phyloP scores from a whole-genome alignment of 106 monocot species.

The Cymbidium sinense region DNA sequence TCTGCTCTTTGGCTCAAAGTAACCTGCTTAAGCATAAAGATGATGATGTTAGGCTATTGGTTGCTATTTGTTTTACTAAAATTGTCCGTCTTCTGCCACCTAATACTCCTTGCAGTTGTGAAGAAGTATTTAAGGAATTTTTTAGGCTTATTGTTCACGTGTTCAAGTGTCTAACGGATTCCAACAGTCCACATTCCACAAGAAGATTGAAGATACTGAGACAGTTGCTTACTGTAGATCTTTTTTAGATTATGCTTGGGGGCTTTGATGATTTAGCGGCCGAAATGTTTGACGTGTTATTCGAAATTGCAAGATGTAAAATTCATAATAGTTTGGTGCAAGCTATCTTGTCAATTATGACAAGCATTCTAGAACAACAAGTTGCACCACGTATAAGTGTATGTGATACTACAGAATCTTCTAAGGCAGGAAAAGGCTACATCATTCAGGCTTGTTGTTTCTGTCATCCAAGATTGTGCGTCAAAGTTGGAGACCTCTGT shows the following conservation, averaged over 20 bases:
- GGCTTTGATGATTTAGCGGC: conserved; percentile 60
- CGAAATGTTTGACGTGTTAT: conserved; percentile 74
- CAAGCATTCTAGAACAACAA: too few relatives aligned
- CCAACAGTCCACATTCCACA: conserved; percentile 58
- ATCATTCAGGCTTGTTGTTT: too few relatives aligned
- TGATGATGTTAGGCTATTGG: conserved; percentile 73
- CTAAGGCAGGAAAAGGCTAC: too few relatives aligned
- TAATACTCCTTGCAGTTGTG: conserved; percentile 69
- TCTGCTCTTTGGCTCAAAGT: conserved; percentile 40
- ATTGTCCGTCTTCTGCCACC: conserved; percentile 82
- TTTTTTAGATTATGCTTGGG: conserved; percentile 68
- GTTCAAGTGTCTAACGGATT: conserved; percentile 65
- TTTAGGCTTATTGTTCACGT: conserved; percentile 64
- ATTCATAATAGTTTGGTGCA: too few relatives aligned
- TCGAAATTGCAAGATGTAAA: conserved; percentile 64
- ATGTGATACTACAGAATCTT: too few relatives aligned
- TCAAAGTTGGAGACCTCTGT: too few relatives aligned
- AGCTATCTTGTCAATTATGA: too few relatives aligned
- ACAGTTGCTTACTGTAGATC: conserved; percentile 64
- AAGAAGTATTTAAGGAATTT: conserved; percentile 72
- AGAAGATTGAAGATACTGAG: conserved; percentile 80
- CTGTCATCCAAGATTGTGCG: too few relatives aligned
- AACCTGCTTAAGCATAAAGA: conserved; percentile 70
- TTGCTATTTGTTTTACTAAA: conserved; percentile 75
- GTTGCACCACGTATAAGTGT: too few relatives aligned